Evolutionary conservation across 2,329 filamentous ascomycete species (phyloP), one percentile per base, ranked within the genome.

Genomic region (Claviceps paspali): DNA sequence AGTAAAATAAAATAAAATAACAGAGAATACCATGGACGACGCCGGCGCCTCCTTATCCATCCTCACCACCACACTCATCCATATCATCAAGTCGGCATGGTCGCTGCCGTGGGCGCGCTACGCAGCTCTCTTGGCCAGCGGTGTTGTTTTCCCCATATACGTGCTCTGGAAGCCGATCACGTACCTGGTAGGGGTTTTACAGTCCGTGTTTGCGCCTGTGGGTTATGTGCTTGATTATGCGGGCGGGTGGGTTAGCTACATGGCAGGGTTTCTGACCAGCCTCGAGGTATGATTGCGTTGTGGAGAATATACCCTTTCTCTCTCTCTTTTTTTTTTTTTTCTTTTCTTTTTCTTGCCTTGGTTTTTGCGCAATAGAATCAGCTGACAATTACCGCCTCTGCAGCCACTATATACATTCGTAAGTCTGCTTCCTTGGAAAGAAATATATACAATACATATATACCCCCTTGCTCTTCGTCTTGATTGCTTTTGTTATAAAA

Each of bases 351-450:
- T 18, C 18, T 30, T 30, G n/a, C n/a, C n/a, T n/a, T n/a, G n/a
- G n/a, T n/a, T n/a, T n/a, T n/a, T n/a, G n/a, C n/a, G n/a, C n/a
- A n/a, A n/a, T n/a, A n/a, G n/a, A n/a, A n/a, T n/a, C n/a, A n/a
- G n/a, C n/a, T n/a, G n/a, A n/a, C n/a, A n/a, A n/a, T n/a, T 5
- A 11, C 17, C 15, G 10, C 8, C 15, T 5, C 12, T 19, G 1
- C 12, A 64, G 61, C 59, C 62, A 3, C 38, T 65, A 4, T 65
- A 65, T 36, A 60, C 53, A 3, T 65, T 61, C 47, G 63, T 65
- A 49, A 42, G 60, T 17, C n/a, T 9, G 9, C 12, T 21, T n/a
- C n/a, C n/a, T n/a, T n/a, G n/a, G n/a, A n/a, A n/a, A n/a, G n/a
- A n/a, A n/a, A n/a, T n/a, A n/a, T n/a, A n/a, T n/a, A n/a, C n/a